Percentiles rank a stretch among this genome's conserved stretches.
Conservation (phyloP, 148 eudicot genomes). For the Rhododendron mucronatum region DNA sequence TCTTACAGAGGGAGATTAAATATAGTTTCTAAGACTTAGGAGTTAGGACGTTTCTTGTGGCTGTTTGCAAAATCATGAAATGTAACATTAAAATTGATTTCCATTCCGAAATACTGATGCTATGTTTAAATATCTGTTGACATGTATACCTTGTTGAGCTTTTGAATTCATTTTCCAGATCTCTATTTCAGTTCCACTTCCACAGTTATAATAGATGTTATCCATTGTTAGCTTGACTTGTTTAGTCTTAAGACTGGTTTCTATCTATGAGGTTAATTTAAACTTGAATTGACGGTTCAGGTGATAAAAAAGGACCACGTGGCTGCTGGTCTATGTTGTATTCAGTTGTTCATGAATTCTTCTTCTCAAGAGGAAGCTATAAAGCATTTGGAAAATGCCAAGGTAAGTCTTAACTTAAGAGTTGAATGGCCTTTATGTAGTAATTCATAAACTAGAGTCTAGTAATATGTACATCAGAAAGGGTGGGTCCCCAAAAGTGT, state of each 20-base stretch:
- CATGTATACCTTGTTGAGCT: neutral
- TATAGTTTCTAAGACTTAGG: neutral
- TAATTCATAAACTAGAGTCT: neutral
- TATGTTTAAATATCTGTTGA: neutral
- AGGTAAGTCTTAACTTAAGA: slow-evolving; percentile 37
- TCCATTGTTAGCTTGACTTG: neutral
- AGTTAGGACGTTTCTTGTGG: neutral
- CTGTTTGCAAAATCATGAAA: neutral
- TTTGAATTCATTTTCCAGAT: neutral
- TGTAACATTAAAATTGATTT: neutral
- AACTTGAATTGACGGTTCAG: slow-evolving; percentile 35
- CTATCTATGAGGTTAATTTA: slow-evolving; percentile 4
- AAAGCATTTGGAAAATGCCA: slow-evolving; percentile 84
- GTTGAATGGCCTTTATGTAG: neutral
- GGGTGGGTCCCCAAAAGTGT: neutral
- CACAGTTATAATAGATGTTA: neutral
- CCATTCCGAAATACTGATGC: neutral
- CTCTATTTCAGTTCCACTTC: neutral
- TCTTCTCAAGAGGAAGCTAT: slow-evolving; percentile 81
- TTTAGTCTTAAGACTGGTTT: neutral
- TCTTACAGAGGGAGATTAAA: neutral
- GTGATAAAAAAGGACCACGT: slow-evolving; percentile 91
- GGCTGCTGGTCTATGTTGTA: slow-evolving; percentile 98
- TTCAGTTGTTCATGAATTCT: slow-evolving; percentile 94
- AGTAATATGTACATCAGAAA: neutral